Conservation (phyloP, 306 rosid species). For the Sechiopsis laciniata region DNA sequence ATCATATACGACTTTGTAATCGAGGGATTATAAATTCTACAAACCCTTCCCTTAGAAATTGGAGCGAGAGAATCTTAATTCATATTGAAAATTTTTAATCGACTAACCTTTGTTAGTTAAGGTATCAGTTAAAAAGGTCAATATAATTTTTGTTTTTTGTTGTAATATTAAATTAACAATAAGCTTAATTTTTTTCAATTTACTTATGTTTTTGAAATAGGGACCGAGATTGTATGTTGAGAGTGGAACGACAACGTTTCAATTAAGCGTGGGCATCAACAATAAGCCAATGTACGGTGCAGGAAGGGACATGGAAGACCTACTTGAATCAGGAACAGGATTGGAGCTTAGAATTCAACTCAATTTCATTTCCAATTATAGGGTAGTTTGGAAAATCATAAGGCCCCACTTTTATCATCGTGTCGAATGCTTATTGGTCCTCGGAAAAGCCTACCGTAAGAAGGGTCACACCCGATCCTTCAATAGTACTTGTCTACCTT, state of each 20-base stretch:
- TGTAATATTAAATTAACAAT: no score
- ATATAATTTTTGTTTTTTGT: no score
- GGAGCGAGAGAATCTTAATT: no score
- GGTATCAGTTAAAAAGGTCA: no score
- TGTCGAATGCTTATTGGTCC: slow-evolving; percentile 47
- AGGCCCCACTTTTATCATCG: slow-evolving; percentile 50
- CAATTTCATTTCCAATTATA: slow-evolving; percentile 36
- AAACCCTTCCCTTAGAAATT: no score
- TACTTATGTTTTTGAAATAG: slow-evolving; percentile 24
- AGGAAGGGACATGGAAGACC: slow-evolving; percentile 78
- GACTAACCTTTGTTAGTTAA: no score
- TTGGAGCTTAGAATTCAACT: slow-evolving; percentile 41
- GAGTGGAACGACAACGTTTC: slow-evolving; percentile 46
- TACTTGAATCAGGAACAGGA: slow-evolving; percentile 60
- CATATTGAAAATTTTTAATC: no score
- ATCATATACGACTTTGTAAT: no score
- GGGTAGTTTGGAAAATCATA: slow-evolving; percentile 48
- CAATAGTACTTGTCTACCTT: slow-evolving; percentile 47
- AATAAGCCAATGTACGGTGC: slow-evolving; percentile 82
- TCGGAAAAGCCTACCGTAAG: slow-evolving; percentile 38
- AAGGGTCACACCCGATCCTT: slow-evolving; percentile 52
- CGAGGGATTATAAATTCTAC: no score
- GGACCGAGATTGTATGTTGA: slow-evolving; percentile 57
- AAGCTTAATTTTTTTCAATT: not conserved
- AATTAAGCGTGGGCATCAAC: slow-evolving; percentile 40